These are phyloP conservation scores for Penicillium angulare DNA, from an alignment of 495 filamentous ascomycete species.

Conservation along the genomic window DNA sequence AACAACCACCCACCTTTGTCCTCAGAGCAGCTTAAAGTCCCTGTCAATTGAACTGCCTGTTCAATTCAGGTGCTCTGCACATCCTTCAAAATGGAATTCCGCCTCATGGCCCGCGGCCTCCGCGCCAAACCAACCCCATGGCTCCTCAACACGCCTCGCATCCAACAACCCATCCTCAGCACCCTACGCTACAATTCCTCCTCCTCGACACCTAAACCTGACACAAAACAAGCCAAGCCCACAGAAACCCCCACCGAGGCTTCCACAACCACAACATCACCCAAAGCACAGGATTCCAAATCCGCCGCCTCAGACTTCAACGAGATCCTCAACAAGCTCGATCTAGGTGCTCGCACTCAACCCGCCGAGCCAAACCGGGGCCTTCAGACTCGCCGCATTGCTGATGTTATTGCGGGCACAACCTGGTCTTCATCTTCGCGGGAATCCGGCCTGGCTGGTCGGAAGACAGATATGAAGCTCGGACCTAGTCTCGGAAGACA, in stretches of 20 bases:
- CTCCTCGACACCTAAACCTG: conserved; percentile 10
- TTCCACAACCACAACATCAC: background rate
- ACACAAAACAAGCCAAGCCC: background rate
- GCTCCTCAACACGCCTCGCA: conserved; percentile 18
- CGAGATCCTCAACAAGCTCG: conserved; percentile 38
- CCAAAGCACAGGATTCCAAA: background rate
- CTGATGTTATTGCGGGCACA: background rate
- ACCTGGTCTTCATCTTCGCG: background rate
- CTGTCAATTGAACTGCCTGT: background rate
- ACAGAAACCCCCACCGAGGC: conserved; percentile 2
- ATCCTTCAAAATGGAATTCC: conserved; percentile 34
- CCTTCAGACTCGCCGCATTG: background rate
- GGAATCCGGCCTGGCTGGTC: background rate
- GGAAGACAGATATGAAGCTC: conserved; percentile 37
- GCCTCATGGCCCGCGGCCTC: conserved; percentile 34
- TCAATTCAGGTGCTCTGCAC: background rate
- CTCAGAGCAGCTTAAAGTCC: background rate
- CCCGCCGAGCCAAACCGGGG: background rate
- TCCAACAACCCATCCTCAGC: conserved; percentile 18
- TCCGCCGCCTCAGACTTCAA: conserved; percentile 30
- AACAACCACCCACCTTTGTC: conserved; percentile 5
- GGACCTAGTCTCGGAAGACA: conserved; percentile 43
- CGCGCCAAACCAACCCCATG: conserved; percentile 32
- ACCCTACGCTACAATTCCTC: conserved; percentile 29
- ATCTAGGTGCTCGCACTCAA: conserved; percentile 29